Percentiles rank a stretch among this genome's conserved stretches.
These are phyloP conservation scores for Geotrichum klebahnii DNA, from an alignment of 1,139 yeast species.

Conservation along the genomic window DNA sequence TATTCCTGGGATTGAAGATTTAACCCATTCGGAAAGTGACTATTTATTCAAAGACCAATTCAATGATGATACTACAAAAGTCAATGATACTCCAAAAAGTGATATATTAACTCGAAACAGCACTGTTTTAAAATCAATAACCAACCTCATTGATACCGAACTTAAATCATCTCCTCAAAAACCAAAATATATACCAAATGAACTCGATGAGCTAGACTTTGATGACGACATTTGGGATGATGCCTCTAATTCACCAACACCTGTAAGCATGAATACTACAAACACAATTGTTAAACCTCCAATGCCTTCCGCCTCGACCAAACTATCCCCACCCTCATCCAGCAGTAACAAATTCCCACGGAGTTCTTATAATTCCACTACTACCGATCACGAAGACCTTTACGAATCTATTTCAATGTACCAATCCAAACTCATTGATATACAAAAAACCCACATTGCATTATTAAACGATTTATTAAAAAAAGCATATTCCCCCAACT, in stretches of 20 bases:
- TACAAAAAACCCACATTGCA: slow-evolving; percentile 13
- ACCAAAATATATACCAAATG: not conserved
- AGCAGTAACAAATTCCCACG: not conserved
- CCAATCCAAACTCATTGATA: slow-evolving; percentile 14
- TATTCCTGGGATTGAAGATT: not conserved
- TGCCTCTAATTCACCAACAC: not conserved
- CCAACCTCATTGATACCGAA: slow-evolving; percentile 3
- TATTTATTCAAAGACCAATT: slow-evolving; percentile 4
- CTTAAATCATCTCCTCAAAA: not conserved
- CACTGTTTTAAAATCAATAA: slow-evolving; percentile 14
- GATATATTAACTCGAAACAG: not conserved
- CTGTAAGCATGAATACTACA: not conserved
- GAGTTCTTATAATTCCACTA: not conserved
- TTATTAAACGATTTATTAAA: slow-evolving; percentile 1
- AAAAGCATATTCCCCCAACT: not conserved
- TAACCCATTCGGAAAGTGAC: slow-evolving; percentile 1
- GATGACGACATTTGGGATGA: slow-evolving; percentile 1
- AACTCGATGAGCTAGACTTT: slow-evolving; percentile 4
- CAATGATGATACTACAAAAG: slow-evolving; percentile 2
- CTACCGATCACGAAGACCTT: not conserved
- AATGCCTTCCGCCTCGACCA: not conserved
- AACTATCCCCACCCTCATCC: not conserved
- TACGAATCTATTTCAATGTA: slow-evolving; percentile 5
- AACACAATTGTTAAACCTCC: not conserved
- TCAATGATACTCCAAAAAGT: not conserved